Conservation (phyloP, 2,329 filamentous ascomycete genomes). For the Golovinomyces cichoracearum region DNA sequence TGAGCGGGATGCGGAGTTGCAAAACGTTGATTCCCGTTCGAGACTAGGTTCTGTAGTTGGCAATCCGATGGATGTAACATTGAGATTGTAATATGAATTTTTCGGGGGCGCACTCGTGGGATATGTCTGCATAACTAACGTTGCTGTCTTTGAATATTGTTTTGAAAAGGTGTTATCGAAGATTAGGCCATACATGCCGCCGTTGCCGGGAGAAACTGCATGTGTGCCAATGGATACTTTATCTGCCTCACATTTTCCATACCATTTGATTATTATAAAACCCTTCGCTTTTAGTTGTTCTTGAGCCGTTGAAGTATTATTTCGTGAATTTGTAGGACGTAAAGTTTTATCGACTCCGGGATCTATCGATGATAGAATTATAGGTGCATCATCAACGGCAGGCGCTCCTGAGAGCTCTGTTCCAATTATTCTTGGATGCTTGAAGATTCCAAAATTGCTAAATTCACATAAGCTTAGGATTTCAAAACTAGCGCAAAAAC, state of each 20-base stretch:
- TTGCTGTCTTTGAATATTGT: slow-evolving; percentile 77
- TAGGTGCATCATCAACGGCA: slow-evolving; percentile 4
- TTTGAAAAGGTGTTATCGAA: slow-evolving; percentile 99
- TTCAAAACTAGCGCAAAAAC: not conserved
- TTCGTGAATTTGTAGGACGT: slow-evolving; percentile 22
- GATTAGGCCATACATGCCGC: slow-evolving; percentile 84
- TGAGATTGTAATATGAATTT: slow-evolving; percentile 42
- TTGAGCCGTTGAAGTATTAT: slow-evolving; percentile 33
- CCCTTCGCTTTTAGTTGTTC: slow-evolving; percentile 39
- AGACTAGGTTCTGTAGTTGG: slow-evolving; percentile 18
- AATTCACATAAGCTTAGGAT: slow-evolving; percentile 5
- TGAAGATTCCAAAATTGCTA: slow-evolving; percentile 90
- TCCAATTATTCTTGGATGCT: slow-evolving; percentile 47
- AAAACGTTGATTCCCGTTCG: slow-evolving; percentile 21
- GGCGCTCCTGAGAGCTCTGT: slow-evolving; percentile 6
- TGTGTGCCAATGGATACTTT: slow-evolving; percentile 79
- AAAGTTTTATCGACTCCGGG: slow-evolving; percentile 9
- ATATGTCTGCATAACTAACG: slow-evolving; percentile 82
- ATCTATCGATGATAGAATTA: slow-evolving; percentile 9
- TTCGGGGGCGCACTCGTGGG: slow-evolving; percentile 59
- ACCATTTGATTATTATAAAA: slow-evolving; percentile 52
- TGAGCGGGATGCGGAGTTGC: slow-evolving; percentile 25
- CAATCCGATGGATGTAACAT: slow-evolving; percentile 19
- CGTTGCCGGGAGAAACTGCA: slow-evolving; percentile 47
- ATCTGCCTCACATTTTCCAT: slow-evolving; percentile 87